Percentiles rank a stretch among this genome's conserved stretches.
These are phyloP conservation scores for Aspergillus hiratsukae DNA, from an alignment of 2,329 filamentous ascomycete species.

Conservation along the genomic window DNA sequence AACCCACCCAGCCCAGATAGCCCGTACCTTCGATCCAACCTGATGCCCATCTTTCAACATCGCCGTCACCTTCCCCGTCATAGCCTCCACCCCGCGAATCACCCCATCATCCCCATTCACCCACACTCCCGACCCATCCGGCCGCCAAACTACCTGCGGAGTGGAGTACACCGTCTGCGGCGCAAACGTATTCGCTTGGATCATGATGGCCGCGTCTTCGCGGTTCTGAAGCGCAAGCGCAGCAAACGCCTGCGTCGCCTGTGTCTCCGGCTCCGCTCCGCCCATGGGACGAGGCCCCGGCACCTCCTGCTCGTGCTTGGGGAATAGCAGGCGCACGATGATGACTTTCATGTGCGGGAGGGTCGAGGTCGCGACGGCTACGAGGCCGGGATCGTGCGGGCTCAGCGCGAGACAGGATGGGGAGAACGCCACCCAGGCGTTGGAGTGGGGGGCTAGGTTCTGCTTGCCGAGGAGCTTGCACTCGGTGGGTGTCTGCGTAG, in stretches of 20 bases:
- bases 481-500: constrained; percentile 8
- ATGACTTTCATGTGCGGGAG: constrained; percentile 61
- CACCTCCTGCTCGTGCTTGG: constrained; percentile 22
- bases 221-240: constrained; percentile 50
- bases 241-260: constrained; percentile 50
- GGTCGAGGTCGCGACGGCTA: constrained; percentile 58
- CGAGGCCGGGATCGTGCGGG: constrained; percentile 50
- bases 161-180: constrained; percentile 63
- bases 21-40: constrained; percentile 54
- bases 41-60: constrained; percentile 52
- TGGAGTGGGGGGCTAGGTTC: constrained; percentile 59
- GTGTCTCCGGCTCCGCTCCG: constrained; percentile 33
- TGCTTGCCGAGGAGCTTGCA: constrained; percentile 50
- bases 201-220: constrained; percentile 56
- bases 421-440: constrained; percentile 61
- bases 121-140: constrained; percentile 58
- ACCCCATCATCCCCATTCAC: constrained; percentile 63
- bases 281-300: constrained; percentile 10
- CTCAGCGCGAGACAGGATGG: constrained; percentile 54
- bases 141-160: constrained; percentile 58
- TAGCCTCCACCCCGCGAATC: constrained; percentile 56
- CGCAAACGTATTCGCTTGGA: constrained; percentile 56
- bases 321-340: constrained; percentile 54
- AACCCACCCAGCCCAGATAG: constrained; percentile 52
- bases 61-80: constrained; percentile 53